These are phyloP conservation scores for Panaeolus cyanescens DNA, from an alignment of 768 basidiomycete species.

Conservation along the genomic window DNA sequence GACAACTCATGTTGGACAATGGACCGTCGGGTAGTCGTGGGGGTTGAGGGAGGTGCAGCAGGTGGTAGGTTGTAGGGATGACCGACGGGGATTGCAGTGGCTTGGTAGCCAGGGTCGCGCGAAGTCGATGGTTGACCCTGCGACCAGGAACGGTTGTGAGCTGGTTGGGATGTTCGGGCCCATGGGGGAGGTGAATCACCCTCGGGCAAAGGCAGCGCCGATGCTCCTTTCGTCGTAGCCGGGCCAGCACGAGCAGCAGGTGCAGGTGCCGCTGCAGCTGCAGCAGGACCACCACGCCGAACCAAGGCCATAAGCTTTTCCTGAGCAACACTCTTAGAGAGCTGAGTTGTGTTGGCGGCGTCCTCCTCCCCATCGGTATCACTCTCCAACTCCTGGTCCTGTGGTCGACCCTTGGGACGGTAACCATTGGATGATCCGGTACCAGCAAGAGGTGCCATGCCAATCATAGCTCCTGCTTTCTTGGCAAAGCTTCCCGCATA, in stretches of 20 bases:
- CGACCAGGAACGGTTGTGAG: background rate
- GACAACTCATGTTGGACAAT: constrained; percentile 88
- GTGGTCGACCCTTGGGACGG: constrained; percentile 65
- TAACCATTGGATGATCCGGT: constrained; percentile 40
- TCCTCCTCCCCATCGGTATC: constrained; percentile 56
- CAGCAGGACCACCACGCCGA: constrained; percentile 16
- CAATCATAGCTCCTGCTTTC: constrained; percentile 5
- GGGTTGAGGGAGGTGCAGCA: constrained; percentile 69
- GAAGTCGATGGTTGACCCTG: background rate
- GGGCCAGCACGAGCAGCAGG: background rate
- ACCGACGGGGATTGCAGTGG: constrained; percentile 60
- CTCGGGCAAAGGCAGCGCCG: constrained; percentile 11
- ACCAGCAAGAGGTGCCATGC: constrained; percentile 1
- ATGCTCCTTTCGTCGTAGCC: constrained; percentile 10
- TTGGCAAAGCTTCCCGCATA: constrained; percentile 27
- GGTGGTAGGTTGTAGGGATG: constrained; percentile 77
- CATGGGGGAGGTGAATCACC: constrained; percentile 8
- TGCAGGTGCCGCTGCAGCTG: background rate
- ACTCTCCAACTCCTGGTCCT: constrained; percentile 70
- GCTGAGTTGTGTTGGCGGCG: constrained; percentile 40
- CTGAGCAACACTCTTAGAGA: constrained; percentile 71
- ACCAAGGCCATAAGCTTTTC: constrained; percentile 62
- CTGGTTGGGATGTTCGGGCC: constrained; percentile 8
- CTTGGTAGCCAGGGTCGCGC: constrained; percentile 13
- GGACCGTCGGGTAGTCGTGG: constrained; percentile 79